These are phyloP conservation scores for Gamarada debralockiae DNA, from an alignment of 495 filamentous ascomycete species.

Conservation along the genomic window DNA sequence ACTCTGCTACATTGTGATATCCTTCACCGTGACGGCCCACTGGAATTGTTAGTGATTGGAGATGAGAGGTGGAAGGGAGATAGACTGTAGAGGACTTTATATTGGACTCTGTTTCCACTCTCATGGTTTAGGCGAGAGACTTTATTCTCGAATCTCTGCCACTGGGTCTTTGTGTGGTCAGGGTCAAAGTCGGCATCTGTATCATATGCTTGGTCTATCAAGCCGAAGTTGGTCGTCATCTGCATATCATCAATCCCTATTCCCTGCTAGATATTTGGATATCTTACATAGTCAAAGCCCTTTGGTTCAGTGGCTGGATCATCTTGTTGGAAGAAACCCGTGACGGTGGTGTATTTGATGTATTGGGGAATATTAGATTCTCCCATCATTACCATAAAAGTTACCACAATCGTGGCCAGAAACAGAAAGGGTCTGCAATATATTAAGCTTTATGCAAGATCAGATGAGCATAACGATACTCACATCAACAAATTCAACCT, in stretches of 20 bases:
- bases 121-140: constrained; percentile 51
- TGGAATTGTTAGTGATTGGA: not conserved
- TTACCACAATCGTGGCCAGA: constrained; percentile 13
- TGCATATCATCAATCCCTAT: constrained; percentile 20
- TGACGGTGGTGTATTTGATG: constrained; percentile 61
- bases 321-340: constrained; percentile 71
- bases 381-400: constrained; percentile 17
- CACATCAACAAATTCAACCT: not conserved
- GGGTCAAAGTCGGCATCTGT: constrained; percentile 38
- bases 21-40: constrained; percentile 69
- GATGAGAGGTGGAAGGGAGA: not conserved
- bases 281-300: constrained; percentile 63
- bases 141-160: constrained; percentile 60
- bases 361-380: constrained; percentile 9
- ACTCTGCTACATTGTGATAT: constrained; percentile 62
- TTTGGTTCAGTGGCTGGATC: constrained; percentile 54
- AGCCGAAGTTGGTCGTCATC: constrained; percentile 62
- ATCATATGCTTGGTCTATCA: constrained; percentile 56
- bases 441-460: too few species aligned
- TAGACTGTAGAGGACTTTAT: constrained; percentile 60
- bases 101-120: constrained; percentile 44
- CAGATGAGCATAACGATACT: too few species aligned
- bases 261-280: not conserved
- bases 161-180: constrained; percentile 48
- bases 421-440: constrained; percentile 21